phyloP scores from a whole-genome alignment of 2,329 filamentous ascomycete genomes.

The Arachnopeziza araneosa region DNA sequence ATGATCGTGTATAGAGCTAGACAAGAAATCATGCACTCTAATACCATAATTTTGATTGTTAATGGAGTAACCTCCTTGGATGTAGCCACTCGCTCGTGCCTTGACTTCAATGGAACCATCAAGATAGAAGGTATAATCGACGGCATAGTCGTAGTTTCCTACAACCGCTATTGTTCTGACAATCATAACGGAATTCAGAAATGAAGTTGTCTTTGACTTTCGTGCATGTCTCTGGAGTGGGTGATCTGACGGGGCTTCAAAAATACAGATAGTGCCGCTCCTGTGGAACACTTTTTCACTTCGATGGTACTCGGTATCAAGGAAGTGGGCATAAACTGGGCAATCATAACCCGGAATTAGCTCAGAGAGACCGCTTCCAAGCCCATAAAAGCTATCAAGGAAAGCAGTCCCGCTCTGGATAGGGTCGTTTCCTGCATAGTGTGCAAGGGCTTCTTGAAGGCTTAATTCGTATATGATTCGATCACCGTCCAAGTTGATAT shows the following conservation, averaged over 20 bases:
- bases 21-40: slow-evolving; percentile 42
- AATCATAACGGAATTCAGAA: slow-evolving; percentile 38
- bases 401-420: slow-evolving; percentile 23
- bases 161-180: slow-evolving; percentile 44
- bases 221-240: slow-evolving; percentile 46
- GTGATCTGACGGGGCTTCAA: slow-evolving; percentile 45
- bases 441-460: slow-evolving; percentile 44
- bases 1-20: slow-evolving; percentile 50
- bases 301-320: slow-evolving; percentile 42
- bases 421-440: slow-evolving; percentile 30
- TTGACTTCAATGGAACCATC: slow-evolving; percentile 47
- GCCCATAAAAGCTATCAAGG: slow-evolving; percentile 31
- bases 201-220: slow-evolving; percentile 33
- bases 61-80: slow-evolving; percentile 41
- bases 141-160: slow-evolving; percentile 50
- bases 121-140: slow-evolving; percentile 44
- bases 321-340: slow-evolving; percentile 43
- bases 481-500: slow-evolving; percentile 47
- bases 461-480: slow-evolving; percentile 43
- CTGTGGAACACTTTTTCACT: slow-evolving; percentile 40
- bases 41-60: slow-evolving; percentile 39
- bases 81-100: slow-evolving; percentile 45
- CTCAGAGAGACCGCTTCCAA: slow-evolving; percentile 27
- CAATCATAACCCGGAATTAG: slow-evolving; percentile 37
- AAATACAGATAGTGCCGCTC: slow-evolving; percentile 48